Evolutionary conservation across 2,329 filamentous ascomycete species (phyloP), one percentile per base, ranked within the genome.

Genomic region (Pleochaeta shiraiana): DNA sequence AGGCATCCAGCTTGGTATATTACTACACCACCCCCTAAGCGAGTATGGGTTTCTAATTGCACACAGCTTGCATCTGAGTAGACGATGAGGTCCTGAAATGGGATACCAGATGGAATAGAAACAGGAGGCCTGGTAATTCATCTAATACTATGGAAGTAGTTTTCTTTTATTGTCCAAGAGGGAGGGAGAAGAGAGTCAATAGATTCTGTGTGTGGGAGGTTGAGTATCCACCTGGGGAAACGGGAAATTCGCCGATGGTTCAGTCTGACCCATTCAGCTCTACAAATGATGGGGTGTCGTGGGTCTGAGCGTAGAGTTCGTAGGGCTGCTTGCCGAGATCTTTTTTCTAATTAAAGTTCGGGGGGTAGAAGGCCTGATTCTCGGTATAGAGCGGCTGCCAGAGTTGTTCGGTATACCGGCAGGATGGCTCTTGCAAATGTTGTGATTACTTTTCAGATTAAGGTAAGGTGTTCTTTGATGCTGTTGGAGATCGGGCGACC

Each of bases 321-420:
- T 16, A 61, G 39, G 4, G 57, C 28, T 21, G 57, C 57, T 9
- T 28, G 14, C 5, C 57, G 31, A 12, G 57, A 34, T 61, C 31
- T 61, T 26, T 26, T 28, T 30, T 61, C 31, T n/a, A 39, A 39
- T 11, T 37, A 12, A 16, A 61, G 4, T 61, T 37, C 33, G 16
- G 30, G 57, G 14, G 57, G 57, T 24, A 39, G 57, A 3, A 61
- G 31, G 14, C 57, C 33, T 21, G 33, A 34, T 30, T 61, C 57
- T 21, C 57, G 30, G 19, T 16, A 61, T 11, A 61, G 31, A 31
- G 57, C 31, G 3, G 19, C 3, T 9, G 16, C 39, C 7, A 31
- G 57, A 21, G 57, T 61, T 7, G 31, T 61, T 19, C 57, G 57
- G 33, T 61, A 61, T 14, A 61, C 57, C 37, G 57, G 57, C 19